Conservation (phyloP, 139 green algal species). For the Coelastrella sp. region DNA sequence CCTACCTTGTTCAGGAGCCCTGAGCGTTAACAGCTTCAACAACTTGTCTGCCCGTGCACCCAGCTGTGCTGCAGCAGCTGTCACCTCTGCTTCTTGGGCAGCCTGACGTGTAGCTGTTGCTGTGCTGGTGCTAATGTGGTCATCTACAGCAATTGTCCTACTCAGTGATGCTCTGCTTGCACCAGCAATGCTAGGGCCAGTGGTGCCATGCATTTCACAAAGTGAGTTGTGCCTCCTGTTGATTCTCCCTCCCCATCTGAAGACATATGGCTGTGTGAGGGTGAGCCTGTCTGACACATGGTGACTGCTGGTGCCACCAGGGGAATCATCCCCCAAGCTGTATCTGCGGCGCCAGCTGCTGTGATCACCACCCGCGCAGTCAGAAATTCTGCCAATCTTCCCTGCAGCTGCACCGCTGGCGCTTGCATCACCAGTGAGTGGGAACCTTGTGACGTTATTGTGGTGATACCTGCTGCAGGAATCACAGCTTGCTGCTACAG, state of each 20-base stretch:
- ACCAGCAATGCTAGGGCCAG: neutral
- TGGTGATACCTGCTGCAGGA: no score
- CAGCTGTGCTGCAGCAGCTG: neutral
- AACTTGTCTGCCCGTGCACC: conserved; percentile 1
- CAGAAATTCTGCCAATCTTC: no score
- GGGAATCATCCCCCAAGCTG: no score
- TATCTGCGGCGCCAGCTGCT: no score
- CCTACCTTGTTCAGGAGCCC: neutral
- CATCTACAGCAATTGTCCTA: neutral
- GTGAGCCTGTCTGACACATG: neutral
- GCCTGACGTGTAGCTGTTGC: neutral
- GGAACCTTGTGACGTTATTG: no score
- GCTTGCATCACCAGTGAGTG: no score
- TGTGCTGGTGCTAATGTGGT: neutral
- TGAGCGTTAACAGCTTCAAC: neutral
- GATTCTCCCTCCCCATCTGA: conserved; percentile 1
- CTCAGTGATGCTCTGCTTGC: neutral
- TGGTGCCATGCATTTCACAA: neutral
- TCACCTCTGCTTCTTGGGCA: neutral
- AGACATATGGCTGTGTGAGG: conserved; percentile 2
- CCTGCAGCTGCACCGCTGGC: no score
- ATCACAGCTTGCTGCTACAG: no score
- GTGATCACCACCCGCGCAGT: no score
- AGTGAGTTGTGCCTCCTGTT: neutral
- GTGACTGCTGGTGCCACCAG: neutral